phyloP scores from a whole-genome alignment of 2,329 filamentous ascomycete species.

The Alternaria sp. region DNA sequence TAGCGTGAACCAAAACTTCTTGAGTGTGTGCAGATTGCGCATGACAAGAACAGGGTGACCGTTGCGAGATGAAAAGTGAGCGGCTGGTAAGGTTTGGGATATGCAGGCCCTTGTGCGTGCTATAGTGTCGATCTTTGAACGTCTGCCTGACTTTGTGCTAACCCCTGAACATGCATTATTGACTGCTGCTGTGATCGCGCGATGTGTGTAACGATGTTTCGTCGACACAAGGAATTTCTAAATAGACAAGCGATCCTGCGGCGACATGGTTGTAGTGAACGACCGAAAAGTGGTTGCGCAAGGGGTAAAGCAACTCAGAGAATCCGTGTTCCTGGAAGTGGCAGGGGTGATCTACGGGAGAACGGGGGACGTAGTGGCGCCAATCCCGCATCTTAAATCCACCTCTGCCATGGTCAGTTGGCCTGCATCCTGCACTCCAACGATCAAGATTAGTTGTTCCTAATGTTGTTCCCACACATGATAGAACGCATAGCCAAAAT shows the following conservation, averaged over 20 bases:
- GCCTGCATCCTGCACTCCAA: no score
- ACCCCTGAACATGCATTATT: slow-evolving; percentile 3
- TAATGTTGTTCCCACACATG: no score
- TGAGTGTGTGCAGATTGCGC: slow-evolving; percentile 12
- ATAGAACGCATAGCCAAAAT: neutral
- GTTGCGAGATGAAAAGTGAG: slow-evolving; percentile 3
- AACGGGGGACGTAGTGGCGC: slow-evolving; percentile 20
- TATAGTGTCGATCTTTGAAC: slow-evolving; percentile 16
- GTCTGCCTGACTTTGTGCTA: slow-evolving; percentile 3
- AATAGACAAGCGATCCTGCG: neutral
- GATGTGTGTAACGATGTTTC: neutral
- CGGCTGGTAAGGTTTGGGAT: slow-evolving; percentile 12
- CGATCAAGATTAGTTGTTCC: neutral
- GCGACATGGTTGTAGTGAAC: neutral
- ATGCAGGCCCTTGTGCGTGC: slow-evolving; percentile 15
- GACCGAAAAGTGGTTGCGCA: neutral
- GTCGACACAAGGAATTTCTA: neutral
- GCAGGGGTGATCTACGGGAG: slow-evolving; percentile 13
- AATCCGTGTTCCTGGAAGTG: slow-evolving; percentile 12
- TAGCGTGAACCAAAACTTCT: slow-evolving; percentile 3
- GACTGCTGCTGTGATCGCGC: slow-evolving; percentile 1
- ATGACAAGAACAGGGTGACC: slow-evolving; percentile 15
- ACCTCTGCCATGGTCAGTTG: slow-evolving; percentile 4
- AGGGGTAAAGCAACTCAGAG: slow-evolving; percentile 9
- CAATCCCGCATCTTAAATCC: slow-evolving; percentile 23